Evolutionary conservation across 1,139 yeast species (phyloP).

Genomic region (Kodamaea arcana): DNA sequence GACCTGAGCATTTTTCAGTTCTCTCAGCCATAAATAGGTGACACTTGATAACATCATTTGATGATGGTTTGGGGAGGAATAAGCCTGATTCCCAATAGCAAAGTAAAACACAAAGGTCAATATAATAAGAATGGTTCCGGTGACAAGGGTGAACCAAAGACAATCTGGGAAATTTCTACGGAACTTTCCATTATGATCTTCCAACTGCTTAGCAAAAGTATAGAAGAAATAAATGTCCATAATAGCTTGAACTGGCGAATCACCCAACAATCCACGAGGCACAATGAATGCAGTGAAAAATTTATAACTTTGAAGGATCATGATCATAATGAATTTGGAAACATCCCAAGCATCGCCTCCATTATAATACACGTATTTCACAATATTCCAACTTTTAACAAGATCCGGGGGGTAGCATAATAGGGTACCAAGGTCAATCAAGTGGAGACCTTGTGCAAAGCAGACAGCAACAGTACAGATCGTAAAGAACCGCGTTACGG

Average conservation of each 20-base stretch:
- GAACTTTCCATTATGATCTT: conserved; percentile 46
- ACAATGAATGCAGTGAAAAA: conserved; percentile 48
- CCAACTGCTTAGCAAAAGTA: conserved; percentile 54
- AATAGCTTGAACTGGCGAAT: conserved; percentile 34
- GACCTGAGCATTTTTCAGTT: conserved; percentile 46
- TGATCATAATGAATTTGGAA: conserved; percentile 6
- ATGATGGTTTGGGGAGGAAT: conserved; percentile 24
- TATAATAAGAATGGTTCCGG: conserved; percentile 42
- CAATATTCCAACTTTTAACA: neutral
- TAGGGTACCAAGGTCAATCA: conserved; percentile 13
- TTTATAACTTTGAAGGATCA: conserved; percentile 36
- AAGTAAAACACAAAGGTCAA: conserved; percentile 20
- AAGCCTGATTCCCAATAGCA: conserved; percentile 19
- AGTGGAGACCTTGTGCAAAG: conserved; percentile 9
- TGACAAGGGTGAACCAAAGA: conserved; percentile 48
- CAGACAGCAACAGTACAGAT: conserved; percentile 32
- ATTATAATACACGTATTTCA: neutral
- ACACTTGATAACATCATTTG: conserved; percentile 48
- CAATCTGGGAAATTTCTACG: conserved; percentile 52
- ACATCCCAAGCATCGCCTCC: conserved; percentile 5
- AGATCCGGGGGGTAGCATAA: conserved; percentile 8
- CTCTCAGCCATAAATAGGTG: conserved; percentile 58
- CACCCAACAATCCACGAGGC: conserved; percentile 30
- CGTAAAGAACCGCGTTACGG: conserved; percentile 46
- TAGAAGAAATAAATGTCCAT: conserved; percentile 56